A percentile compares a stretch with the other conserved stretches of the same genome.
Evolutionary conservation across 352 stramenopile genomes (phyloP).

Genomic region (Phytopythium helicoides): DNA sequence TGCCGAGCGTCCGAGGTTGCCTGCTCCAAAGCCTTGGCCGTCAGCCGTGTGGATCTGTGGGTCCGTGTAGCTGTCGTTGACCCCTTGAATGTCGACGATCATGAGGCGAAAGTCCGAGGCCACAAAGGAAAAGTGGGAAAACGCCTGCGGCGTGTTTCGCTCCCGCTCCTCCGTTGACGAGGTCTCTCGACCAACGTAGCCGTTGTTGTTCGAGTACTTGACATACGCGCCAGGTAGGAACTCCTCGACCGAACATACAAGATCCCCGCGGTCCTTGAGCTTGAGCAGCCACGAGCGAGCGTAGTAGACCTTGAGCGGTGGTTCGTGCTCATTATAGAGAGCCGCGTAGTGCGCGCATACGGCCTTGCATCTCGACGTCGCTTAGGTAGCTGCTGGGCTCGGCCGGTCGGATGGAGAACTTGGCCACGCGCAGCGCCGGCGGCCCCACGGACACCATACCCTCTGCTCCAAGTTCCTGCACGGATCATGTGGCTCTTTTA

Average conservation of each 20-base stretch:
- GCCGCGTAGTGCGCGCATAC: slow-evolving; percentile 84
- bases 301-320: slow-evolving; percentile 80
- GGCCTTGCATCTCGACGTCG: slow-evolving; percentile 88
- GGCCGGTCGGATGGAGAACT: slow-evolving; percentile 63
- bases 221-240: slow-evolving; percentile 79
- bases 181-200: slow-evolving; percentile 78
- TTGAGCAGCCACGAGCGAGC: slow-evolving; percentile 79
- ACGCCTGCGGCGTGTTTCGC: slow-evolving; percentile 80
- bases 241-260: slow-evolving; percentile 79
- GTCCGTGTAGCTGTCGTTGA: slow-evolving; percentile 84
- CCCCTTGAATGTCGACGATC: slow-evolving; percentile 85
- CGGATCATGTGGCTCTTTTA: too few species aligned
- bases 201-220: slow-evolving; percentile 88
- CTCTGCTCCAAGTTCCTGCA: slow-evolving; percentile 31
- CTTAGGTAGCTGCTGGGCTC: slow-evolving; percentile 77
- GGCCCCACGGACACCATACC: slow-evolving; percentile 12
- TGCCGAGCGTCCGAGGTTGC: slow-evolving; percentile 84
- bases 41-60: slow-evolving; percentile 83
- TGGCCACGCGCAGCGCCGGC: slow-evolving; percentile 58
- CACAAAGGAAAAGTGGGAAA: slow-evolving; percentile 85
- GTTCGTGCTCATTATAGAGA: slow-evolving; percentile 86
- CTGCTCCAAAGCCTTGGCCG: slow-evolving; percentile 75
- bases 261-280: slow-evolving; percentile 50
- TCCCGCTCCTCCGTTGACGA: slow-evolving; percentile 79
- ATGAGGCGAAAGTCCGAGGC: slow-evolving; percentile 82